These are phyloP conservation scores for Geotrichum histeridarum DNA, from an alignment of 1,139 yeast genomes.

Conservation along the genomic window DNA sequence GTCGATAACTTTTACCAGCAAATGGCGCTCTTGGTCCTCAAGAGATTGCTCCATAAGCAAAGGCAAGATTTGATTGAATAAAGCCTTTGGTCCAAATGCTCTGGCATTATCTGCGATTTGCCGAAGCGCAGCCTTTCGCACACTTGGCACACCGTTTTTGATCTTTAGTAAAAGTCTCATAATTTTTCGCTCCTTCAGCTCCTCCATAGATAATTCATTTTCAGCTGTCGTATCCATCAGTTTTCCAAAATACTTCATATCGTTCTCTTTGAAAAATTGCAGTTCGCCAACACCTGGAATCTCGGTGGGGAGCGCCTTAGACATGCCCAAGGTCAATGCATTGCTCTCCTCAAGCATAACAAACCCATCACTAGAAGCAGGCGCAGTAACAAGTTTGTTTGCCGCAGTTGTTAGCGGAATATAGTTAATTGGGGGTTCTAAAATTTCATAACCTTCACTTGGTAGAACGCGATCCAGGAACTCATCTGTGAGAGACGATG, in stretches of 20 bases:
- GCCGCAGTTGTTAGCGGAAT: constrained; percentile 33
- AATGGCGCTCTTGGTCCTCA: constrained; percentile 80
- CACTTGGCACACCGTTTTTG: constrained; percentile 69
- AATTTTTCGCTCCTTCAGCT: constrained; percentile 55
- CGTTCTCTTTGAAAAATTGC: constrained; percentile 66
- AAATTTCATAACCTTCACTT: constrained; percentile 45
- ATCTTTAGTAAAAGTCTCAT: constrained; percentile 61
- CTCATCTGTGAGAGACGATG: constrained; percentile 45
- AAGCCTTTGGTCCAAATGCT: constrained; percentile 60
- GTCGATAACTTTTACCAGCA: constrained; percentile 70
- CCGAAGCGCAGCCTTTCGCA: constrained; percentile 68
- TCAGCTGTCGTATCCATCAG: constrained; percentile 43
- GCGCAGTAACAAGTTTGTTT: constrained; percentile 35
- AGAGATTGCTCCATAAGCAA: constrained; percentile 64
- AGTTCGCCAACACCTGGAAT: constrained; percentile 62
- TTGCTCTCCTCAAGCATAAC: constrained; percentile 34
- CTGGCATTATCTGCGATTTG: constrained; percentile 60
- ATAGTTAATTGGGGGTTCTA: constrained; percentile 48
- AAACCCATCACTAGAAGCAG: constrained; percentile 36
- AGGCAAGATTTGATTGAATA: constrained; percentile 69
- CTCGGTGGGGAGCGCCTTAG: constrained; percentile 44
- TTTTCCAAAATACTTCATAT: constrained; percentile 65
- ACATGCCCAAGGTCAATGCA: constrained; percentile 29
- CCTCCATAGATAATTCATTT: constrained; percentile 45
- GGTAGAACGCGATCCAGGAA: constrained; percentile 53